phyloP scores from a whole-genome alignment of 139 green algal species.

The Haematococcus sp. region DNA sequence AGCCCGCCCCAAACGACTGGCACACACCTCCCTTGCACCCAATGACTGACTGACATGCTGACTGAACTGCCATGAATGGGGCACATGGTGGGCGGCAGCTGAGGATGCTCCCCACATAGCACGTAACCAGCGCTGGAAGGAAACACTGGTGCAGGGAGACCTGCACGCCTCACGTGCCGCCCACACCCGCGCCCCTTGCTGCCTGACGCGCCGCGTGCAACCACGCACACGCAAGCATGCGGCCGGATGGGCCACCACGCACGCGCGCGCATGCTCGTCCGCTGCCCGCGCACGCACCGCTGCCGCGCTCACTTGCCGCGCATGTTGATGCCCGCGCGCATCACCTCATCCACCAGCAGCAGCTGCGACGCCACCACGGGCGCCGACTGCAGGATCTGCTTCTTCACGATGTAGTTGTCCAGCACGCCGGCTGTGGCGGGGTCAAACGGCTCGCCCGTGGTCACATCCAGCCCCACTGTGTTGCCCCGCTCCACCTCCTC shows the following conservation, averaged over 20 bases:
- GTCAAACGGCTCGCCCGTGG: constrained; percentile 88
- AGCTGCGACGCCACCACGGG: constrained; percentile 93
- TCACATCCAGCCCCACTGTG: constrained; percentile 86
- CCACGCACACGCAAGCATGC: no score
- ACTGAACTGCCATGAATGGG: background rate
- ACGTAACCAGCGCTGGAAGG: no score
- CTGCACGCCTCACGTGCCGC: no score
- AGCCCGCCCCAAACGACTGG: background rate
- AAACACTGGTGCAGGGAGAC: no score
- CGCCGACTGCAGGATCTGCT: constrained; percentile 89
- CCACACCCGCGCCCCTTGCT: no score
- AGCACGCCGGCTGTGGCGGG: constrained; percentile 76
- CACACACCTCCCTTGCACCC: background rate
- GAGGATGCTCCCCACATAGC: no score
- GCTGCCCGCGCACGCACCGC: no score
- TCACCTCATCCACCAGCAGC: constrained; percentile 97
- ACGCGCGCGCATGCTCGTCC: no score
- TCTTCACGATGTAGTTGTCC: constrained; percentile 98
- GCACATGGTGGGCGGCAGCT: background rate
- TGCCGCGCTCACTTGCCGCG: constrained; percentile 23
- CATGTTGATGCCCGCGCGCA: constrained; percentile 98
- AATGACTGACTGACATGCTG: background rate
- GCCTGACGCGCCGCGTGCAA: no score
- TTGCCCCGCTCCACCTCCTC: constrained; percentile 84
- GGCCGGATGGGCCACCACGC: no score